Evolutionary conservation across 1,139 yeast species (phyloP).

Genomic region (Scheffersomyces quercinus): DNA sequence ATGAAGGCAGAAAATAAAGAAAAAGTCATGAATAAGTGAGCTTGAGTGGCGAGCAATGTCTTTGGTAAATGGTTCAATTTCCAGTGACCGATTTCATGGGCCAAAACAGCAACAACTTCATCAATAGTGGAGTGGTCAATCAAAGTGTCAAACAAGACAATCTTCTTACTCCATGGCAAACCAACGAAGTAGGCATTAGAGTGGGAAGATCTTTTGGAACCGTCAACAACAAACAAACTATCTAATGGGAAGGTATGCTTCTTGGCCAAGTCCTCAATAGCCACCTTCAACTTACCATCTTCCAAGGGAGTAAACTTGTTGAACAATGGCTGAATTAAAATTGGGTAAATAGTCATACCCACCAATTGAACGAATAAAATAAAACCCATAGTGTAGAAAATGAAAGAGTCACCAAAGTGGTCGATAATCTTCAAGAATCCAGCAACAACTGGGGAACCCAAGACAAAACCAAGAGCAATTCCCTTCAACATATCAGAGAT

Average conservation of each 20-base stretch:
- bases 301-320: slow-evolving; percentile 88
- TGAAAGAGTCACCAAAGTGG: slow-evolving; percentile 75
- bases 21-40: slow-evolving; percentile 64
- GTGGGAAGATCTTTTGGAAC: slow-evolving; percentile 92
- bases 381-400: slow-evolving; percentile 75
- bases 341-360: slow-evolving; percentile 74
- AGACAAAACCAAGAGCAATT: slow-evolving; percentile 48
- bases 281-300: slow-evolving; percentile 82
- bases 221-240: slow-evolving; percentile 85
- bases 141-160: slow-evolving; percentile 89
- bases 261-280: slow-evolving; percentile 77
- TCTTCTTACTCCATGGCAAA: slow-evolving; percentile 94
- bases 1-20: slow-evolving; percentile 76
- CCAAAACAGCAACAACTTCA: slow-evolving; percentile 91
- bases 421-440: slow-evolving; percentile 80
- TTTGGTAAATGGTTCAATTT: slow-evolving; percentile 79
- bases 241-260: slow-evolving; percentile 81
- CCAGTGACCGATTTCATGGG: slow-evolving; percentile 99
- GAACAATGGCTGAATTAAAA: slow-evolving; percentile 86
- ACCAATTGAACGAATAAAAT: slow-evolving; percentile 70
- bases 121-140: slow-evolving; percentile 73
- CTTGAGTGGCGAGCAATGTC: slow-evolving; percentile 63
- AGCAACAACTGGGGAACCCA: slow-evolving; percentile 75
- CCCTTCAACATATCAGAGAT: slow-evolving; percentile 68
- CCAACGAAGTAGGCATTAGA: slow-evolving; percentile 97